Evolutionary conservation across 2,329 filamentous ascomycete genomes (phyloP).

Genomic region (Fusarium ramigenum): DNA sequence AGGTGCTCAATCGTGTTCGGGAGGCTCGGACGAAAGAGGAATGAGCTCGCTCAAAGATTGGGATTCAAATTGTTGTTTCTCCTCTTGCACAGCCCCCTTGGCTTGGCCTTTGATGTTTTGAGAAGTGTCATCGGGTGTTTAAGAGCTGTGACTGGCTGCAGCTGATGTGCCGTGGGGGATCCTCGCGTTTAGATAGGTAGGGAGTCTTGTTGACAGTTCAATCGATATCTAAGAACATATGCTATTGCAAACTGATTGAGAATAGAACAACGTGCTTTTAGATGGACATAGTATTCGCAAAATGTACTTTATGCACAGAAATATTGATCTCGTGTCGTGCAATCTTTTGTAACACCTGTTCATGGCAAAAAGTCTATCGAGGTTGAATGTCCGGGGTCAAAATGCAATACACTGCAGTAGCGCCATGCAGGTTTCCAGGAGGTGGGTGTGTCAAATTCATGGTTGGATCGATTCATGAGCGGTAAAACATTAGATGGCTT

Average conservation of each 20-base stretch:
- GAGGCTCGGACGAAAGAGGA: slow-evolving; percentile 15
- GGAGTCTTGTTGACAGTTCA: not conserved
- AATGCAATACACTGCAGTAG: slow-evolving; percentile 38
- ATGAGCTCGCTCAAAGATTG: slow-evolving; percentile 10
- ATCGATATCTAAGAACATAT: not conserved
- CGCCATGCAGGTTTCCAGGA: slow-evolving; percentile 34
- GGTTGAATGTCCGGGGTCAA: slow-evolving; percentile 20
- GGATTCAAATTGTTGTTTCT: slow-evolving; percentile 17
- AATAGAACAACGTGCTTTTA: not conserved
- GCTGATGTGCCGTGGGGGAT: slow-evolving; percentile 22
- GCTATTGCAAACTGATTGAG: not conserved
- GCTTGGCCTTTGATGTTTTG: slow-evolving; percentile 14
- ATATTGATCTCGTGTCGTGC: not conserved
- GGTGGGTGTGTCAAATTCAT: slow-evolving; percentile 27
- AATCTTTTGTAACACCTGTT: not conserved
- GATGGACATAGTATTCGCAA: not conserved
- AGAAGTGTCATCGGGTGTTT: slow-evolving; percentile 19
- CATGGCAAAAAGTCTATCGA: slow-evolving; percentile 12
- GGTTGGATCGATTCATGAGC: slow-evolving; percentile 2
- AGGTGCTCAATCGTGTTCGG: slow-evolving; percentile 6
- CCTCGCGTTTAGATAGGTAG: slow-evolving; percentile 15
- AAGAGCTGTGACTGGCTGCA: slow-evolving; percentile 27
- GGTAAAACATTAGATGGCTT: slow-evolving; percentile 24
- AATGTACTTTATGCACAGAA: not conserved
- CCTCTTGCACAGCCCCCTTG: slow-evolving; percentile 32